phyloP scores from a whole-genome alignment of 2,329 filamentous ascomycete species.

The Drechslerella dactyloides region DNA sequence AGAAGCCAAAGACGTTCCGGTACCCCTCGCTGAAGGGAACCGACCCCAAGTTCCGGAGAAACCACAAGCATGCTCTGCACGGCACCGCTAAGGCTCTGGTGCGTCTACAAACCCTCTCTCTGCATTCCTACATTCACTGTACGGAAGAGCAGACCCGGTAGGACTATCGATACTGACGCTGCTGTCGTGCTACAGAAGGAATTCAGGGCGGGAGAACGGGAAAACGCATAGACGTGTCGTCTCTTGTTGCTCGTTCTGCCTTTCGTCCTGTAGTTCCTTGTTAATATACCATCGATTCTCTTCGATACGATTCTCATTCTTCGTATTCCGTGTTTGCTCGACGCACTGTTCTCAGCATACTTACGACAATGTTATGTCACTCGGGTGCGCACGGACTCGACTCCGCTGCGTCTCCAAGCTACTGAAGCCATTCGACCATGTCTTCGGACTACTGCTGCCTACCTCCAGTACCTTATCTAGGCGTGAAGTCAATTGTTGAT shows the following conservation, averaged over 20 bases:
- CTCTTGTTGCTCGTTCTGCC: constrained; percentile 27
- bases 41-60: constrained; percentile 99
- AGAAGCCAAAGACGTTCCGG: constrained; percentile 99
- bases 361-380: constrained; percentile 33
- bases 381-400: background rate
- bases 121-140: background rate
- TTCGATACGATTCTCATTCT: constrained; percentile 23
- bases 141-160: background rate
- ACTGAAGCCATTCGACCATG: constrained; percentile 6
- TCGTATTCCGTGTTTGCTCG: constrained; percentile 28
- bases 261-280: constrained; percentile 26
- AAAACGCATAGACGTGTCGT: constrained; percentile 69
- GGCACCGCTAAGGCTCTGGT: constrained; percentile 98
- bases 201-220: constrained; percentile 93
- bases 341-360: constrained; percentile 7
- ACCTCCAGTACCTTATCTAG: constrained; percentile 12
- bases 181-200: constrained; percentile 75
- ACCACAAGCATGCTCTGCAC: constrained; percentile 98
- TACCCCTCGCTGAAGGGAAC: constrained; percentile 98
- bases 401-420: background rate
- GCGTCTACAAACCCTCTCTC: constrained; percentile 58
- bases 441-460: constrained; percentile 16
- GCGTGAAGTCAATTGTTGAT: constrained; percentile 11
- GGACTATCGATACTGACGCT: constrained; percentile 56
- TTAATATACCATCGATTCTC: constrained; percentile 46